A percentile compares a stretch with the other conserved stretches of the same genome.
Conservation (phyloP, 2,329 filamentous ascomycete species). For the Phialophora chinensis region DNA sequence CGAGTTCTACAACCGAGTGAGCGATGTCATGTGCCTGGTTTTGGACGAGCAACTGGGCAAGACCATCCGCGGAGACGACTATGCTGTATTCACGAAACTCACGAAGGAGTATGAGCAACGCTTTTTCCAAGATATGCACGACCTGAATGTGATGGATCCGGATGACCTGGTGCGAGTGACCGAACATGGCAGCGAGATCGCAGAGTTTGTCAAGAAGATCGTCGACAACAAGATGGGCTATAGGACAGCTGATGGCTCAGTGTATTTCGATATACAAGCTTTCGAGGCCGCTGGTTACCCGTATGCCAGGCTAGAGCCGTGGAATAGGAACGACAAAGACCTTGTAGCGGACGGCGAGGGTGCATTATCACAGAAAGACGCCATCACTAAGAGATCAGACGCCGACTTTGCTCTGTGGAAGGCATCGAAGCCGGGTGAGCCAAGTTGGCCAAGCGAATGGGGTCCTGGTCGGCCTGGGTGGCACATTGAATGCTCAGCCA, state of each 20-base stretch:
- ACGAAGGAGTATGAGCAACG: slow-evolving; percentile 85
- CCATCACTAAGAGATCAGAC: slow-evolving; percentile 71
- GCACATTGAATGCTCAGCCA: slow-evolving; percentile 97
- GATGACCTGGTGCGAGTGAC: slow-evolving; percentile 88
- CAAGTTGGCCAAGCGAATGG: slow-evolving; percentile 87
- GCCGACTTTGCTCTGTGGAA: slow-evolving; percentile 96
- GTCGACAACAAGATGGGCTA: slow-evolving; percentile 88
- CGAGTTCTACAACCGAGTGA: slow-evolving; percentile 63
- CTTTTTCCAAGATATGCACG: slow-evolving; percentile 86
- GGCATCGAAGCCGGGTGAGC: slow-evolving; percentile 87
- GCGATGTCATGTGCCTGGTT: slow-evolving; percentile 79
- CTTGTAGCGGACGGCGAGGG: slow-evolving; percentile 90
- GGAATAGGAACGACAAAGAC: slow-evolving; percentile 81
- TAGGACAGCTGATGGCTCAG: slow-evolving; percentile 73
- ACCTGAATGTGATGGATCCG: slow-evolving; percentile 81
- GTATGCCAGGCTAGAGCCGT: slow-evolving; percentile 84
- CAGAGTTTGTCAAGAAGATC: slow-evolving; percentile 80
- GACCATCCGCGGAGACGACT: slow-evolving; percentile 64
- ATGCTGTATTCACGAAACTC: slow-evolving; percentile 83
- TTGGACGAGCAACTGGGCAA: slow-evolving; percentile 70
- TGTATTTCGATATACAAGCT: slow-evolving; percentile 89
- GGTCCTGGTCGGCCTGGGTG: slow-evolving; percentile 87
- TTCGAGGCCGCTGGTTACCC: slow-evolving; percentile 85
- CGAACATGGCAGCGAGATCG: slow-evolving; percentile 87
- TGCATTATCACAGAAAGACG: slow-evolving; percentile 65